Conservation (phyloP, 2,329 filamentous ascomycete species). For the Claviceps sp. region DNA sequence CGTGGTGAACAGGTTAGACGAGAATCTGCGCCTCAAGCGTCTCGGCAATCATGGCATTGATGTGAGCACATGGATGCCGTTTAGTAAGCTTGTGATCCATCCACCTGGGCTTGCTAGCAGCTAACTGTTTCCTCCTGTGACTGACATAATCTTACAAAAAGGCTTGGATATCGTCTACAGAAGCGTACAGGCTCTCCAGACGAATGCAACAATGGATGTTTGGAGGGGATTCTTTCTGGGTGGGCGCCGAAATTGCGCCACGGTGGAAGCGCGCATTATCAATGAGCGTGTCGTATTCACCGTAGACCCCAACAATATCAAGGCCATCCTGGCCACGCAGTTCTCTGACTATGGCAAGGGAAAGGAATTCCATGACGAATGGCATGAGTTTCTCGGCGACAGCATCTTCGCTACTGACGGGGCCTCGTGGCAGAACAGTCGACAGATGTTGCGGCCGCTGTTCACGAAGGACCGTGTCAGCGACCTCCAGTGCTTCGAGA, state of each 20-base stretch:
- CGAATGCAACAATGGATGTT: slow-evolving; percentile 44
- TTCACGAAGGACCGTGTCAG: slow-evolving; percentile 77
- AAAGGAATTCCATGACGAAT: slow-evolving; percentile 25
- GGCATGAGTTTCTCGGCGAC: slow-evolving; percentile 37
- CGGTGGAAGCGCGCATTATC: slow-evolving; percentile 52
- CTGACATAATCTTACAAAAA: slow-evolving; percentile 2
- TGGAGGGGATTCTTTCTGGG: slow-evolving; percentile 44
- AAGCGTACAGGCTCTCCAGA: slow-evolving; percentile 37
- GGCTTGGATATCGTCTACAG: slow-evolving; percentile 51
- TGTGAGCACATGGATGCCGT: slow-evolving; percentile 27
- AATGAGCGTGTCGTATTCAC: slow-evolving; percentile 27
- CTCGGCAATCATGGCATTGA: slow-evolving; percentile 29
- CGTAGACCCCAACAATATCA: slow-evolving; percentile 42
- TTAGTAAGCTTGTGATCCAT: slow-evolving; percentile 24
- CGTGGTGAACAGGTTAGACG: slow-evolving; percentile 24
- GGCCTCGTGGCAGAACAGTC: slow-evolving; percentile 61
- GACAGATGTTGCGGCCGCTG: slow-evolving; percentile 74
- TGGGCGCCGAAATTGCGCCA: slow-evolving; percentile 30
- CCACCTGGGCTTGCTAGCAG: neutral
- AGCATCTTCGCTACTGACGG: slow-evolving; percentile 71
- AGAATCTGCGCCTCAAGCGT: slow-evolving; percentile 29
- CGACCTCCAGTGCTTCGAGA: slow-evolving; percentile 70
- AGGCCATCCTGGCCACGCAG: slow-evolving; percentile 40
- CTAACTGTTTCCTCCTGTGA: neutral
- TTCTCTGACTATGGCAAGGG: slow-evolving; percentile 42